A percentile compares a stretch with the other conserved stretches of the same genome.
Evolutionary conservation across 2,329 filamentous ascomycete species (phyloP).

Genomic region (Paraconiothyrium sp.): DNA sequence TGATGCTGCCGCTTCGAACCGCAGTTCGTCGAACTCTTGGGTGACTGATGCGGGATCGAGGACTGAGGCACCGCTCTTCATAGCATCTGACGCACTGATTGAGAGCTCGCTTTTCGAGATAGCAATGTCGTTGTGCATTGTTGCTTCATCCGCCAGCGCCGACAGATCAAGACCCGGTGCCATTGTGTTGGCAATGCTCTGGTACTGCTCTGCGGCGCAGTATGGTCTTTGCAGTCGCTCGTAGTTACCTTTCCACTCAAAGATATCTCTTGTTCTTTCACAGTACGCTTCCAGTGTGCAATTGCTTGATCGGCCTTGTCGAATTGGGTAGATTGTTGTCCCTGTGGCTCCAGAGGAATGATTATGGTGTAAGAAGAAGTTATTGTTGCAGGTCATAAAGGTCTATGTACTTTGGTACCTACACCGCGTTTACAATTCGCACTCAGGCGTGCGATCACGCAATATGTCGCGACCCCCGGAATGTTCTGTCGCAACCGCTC

Average conservation of each 20-base stretch:
- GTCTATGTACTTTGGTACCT: background rate
- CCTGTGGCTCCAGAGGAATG: background rate
- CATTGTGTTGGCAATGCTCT: conserved; percentile 16
- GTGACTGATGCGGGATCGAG: conserved; percentile 37
- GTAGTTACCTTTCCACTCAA: background rate
- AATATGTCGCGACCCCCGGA: conserved; percentile 1
- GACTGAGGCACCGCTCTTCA: conserved; percentile 21
- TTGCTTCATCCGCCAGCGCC: conserved; percentile 22
- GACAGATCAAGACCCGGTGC: conserved; percentile 27
- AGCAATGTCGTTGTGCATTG: conserved; percentile 4
- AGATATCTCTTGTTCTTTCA: conserved; percentile 5
- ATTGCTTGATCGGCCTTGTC: background rate
- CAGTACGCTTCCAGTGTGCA: background rate
- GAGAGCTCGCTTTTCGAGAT: conserved; percentile 9
- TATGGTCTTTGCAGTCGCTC: background rate
- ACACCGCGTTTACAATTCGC: background rate
- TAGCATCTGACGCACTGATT: background rate
- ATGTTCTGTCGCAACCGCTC: conserved; percentile 1
- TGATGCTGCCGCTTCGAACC: conserved; percentile 46
- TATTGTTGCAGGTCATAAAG: conserved; percentile 1
- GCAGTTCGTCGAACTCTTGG: conserved; percentile 43
- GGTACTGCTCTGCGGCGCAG: background rate
- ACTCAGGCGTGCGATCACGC: conserved; percentile 6
- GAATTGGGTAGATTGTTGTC: background rate
- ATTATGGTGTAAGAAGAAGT: background rate